These are phyloP conservation scores for Termitomyces eurrhizus DNA, from an alignment of 768 basidiomycete species.

Conservation along the genomic window DNA sequence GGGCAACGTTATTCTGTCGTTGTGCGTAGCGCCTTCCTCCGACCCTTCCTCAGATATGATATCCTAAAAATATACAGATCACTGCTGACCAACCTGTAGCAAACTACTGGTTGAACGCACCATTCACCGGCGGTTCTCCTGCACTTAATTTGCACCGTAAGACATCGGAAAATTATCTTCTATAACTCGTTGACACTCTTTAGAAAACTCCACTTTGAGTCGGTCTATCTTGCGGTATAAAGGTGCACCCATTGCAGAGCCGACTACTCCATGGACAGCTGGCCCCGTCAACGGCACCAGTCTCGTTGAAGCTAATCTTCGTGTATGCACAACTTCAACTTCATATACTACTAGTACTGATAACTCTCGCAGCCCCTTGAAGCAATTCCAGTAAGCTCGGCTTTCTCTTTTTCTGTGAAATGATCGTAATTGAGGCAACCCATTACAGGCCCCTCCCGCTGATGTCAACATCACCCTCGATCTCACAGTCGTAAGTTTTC, in stretches of 20 bases:
- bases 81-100: slow-evolving; percentile 39
- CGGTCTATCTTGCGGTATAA: slow-evolving; percentile 31
- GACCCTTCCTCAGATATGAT: not conserved
- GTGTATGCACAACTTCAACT: slow-evolving; percentile 5
- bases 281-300: slow-evolving; percentile 14
- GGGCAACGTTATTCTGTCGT: slow-evolving; percentile 49
- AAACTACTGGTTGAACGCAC: slow-evolving; percentile 45
- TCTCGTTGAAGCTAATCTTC: slow-evolving; percentile 16
- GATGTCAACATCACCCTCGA: slow-evolving; percentile 24
- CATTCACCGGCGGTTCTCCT: slow-evolving; percentile 28
- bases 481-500: slow-evolving; percentile 18
- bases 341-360: not conserved
- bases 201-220: slow-evolving; percentile 24
- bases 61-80: slow-evolving; percentile 11
- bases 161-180: not conserved
- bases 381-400: slow-evolving; percentile 1
- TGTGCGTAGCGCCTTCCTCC: slow-evolving; percentile 11
- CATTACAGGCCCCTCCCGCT: slow-evolving; percentile 18
- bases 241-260: slow-evolving; percentile 29
- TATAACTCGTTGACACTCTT: too few relatives aligned
- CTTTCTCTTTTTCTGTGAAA: not conserved
- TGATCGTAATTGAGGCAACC: not conserved
- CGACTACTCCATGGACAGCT: slow-evolving; percentile 23
- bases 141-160: slow-evolving; percentile 28
- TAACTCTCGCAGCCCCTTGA: slow-evolving; percentile 10